Evolutionary conservation across 805 yeast species (phyloP).

Genomic region (Candida sonorensis): DNA sequence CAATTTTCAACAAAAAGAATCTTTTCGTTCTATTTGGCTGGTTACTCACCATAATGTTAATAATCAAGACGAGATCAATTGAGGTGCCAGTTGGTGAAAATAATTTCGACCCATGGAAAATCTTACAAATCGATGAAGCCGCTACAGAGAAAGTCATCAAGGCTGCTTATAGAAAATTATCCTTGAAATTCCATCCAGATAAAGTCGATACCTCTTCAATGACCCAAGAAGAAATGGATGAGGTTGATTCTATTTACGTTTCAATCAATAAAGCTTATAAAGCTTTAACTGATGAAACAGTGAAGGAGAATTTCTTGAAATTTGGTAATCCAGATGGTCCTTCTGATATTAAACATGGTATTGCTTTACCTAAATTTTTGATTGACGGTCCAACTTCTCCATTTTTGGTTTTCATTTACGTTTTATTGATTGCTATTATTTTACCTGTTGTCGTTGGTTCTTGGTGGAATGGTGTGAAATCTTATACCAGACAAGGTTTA

Average conservation of each 20-base stretch:
- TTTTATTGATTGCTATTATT: conserved; percentile 64
- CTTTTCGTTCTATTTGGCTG: conserved; percentile 47
- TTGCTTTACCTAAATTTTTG: conserved; percentile 88
- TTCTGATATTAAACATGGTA: conserved; percentile 82
- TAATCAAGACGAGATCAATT: conserved; percentile 35
- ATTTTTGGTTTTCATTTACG: conserved; percentile 55
- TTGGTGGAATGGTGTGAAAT: conserved; percentile 86
- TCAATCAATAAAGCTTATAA: conserved; percentile 87
- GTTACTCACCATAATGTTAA: conserved; percentile 41
- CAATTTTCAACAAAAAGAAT: conserved; percentile 28
- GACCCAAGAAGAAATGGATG: conserved; percentile 46
- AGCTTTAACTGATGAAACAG: conserved; percentile 85
- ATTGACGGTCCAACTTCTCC: conserved; percentile 76
- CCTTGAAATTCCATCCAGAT: conserved; percentile 91
- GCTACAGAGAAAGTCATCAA: conserved; percentile 74
- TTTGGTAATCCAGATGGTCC: conserved; percentile 99
- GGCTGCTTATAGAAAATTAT: conserved; percentile 76
- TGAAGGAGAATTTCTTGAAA: conserved; percentile 71
- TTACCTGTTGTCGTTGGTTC: conserved; percentile 75
- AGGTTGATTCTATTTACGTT: conserved; percentile 70
- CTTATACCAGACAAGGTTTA: conserved; percentile 76
- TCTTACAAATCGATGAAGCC: conserved; percentile 63
- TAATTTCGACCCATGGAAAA: conserved; percentile 83
- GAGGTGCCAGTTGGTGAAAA: conserved; percentile 36
- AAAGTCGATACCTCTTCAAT: conserved; percentile 61